Base-by-base conservation (phyloP, 306 rosid species). In the Oxytropis ochrocephala region DNA sequence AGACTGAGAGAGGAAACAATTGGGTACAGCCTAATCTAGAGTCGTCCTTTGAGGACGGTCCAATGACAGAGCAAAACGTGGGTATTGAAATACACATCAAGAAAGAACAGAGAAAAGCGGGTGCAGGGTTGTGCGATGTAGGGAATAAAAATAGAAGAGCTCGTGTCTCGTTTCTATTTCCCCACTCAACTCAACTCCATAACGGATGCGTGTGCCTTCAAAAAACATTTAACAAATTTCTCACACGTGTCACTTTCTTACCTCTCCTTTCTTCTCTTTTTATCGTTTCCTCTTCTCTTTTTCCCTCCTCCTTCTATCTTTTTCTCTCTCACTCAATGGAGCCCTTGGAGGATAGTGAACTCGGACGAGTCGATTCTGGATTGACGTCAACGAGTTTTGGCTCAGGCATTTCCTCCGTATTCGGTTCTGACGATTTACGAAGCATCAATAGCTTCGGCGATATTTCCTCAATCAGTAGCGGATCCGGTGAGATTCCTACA, bases 401-500 rank as follows among this genome's bases (percentile, higher is more conserved):
- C 12, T 67, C 90, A 4, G 74, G 76, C 76, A 51, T 74, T 2
- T 88, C 88, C 1, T 86, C 89, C 2, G 1, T 74, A 0, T 70
- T 84, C 70, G 74, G 75, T 42, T n/a, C 48, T 10, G 82, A 78
- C 1, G 82, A 78, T 44, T 72, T 72, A 12, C 58, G 78, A 5
- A 48, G 51, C 82, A 13, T 71, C 55, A 55, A 10, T 64, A 65
- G 77, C 30, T 89, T 87, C 60, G 84, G 91, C 63, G 89, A 87
- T 59, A 60, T 76, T 64, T 87, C 91, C 70, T 57, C 79, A 9
- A 39, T 76, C 10, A 83, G 83, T 50, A 64, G 77, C 17, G 82
- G 83, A 75, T 89, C 89, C 79, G 93, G 89, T 17, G 91, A 85
- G 73, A 80, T 87, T 81, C 77, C 84, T 3, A 17, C 69, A 12